Evolutionary conservation across 1,284 basidiomycete species (phyloP), one percentile per base, ranked within the genome.

Genomic region (Cryptococcus sp.): DNA sequence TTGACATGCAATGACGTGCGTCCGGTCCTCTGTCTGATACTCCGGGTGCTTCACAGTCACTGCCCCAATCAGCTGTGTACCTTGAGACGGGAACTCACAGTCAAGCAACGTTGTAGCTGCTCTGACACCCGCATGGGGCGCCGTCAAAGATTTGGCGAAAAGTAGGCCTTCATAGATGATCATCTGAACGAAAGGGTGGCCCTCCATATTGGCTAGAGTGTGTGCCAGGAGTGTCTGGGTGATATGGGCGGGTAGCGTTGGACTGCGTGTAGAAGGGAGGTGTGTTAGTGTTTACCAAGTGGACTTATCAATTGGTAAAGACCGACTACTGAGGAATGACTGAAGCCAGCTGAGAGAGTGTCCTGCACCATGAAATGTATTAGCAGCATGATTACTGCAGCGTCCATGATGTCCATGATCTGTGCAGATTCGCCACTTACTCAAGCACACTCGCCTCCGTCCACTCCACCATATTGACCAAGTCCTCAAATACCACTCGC

Each of bases 151-250:
- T 21, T 50, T 50, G 23, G 36, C 48, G 20, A 50, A 50, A 5
- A 50, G 18, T 13, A 50, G 48, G 20, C 48, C 48, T 20, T 50
- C 48, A 13, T 50, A 50, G 18, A 50, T 50, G 35, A 50, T 50
- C 11, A 50, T 13, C 16, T 38, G 48, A 7, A 50, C 36, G 33
- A 38, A 24, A 21, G 48, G 36, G 21, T 50, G 37, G n/a, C 48
- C 48, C 15, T 36, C 20, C 15, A 11, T n/a, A 20, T 38, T 12
- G 35, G 37, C 28, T 4, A 50, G 12, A 20, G 48, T 37, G 3
- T 15, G n/a, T 11, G 20, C 36, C 13, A 50, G 37, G 9, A 37
- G 24, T 39, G 12, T 50, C 18, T 38, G 48, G 1, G 21, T 20
- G 20, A 37, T 1, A 15, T 20, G n/a, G 4, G 46, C 23, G 12